Evolutionary conservation across 2,329 filamentous ascomycete species (phyloP), one percentile per base, ranked within the genome.

Genomic region (Venturia oleaginea): DNA sequence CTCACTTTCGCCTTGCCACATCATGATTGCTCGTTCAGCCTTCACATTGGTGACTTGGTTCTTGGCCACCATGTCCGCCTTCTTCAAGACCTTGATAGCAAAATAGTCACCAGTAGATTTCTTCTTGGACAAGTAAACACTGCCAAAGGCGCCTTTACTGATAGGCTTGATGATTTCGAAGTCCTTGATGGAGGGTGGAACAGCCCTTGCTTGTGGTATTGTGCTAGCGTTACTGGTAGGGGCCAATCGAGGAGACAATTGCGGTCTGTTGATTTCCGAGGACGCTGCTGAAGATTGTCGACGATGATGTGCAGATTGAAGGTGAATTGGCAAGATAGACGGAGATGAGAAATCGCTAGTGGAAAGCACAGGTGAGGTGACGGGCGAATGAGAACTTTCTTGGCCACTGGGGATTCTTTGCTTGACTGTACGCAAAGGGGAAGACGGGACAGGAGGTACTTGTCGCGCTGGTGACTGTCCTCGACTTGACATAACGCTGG

Each of bases 111-210:
- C 93, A 0, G 95, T 99, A 0, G 91, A 94, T 76, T 97, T 97
- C 82, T 99, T 99, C 79, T 97, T 99, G 0, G 94, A 93, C 38
- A 99, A 79, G 72, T 99, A 99, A 8, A 99, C 94, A 73, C 94
- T 97, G 5, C 94, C 94, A 75, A 99, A 99, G 4, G 94, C 94
- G 61, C 94, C 94, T 77, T 97, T 97, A 77, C 94, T 99, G 76
- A 99, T 99, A 6, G 94, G 94, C 73, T 99, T 99, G 78, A 99
- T 96, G 69, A 99, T 96, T 74, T 99, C 94, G 70, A 99, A 99
- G 72, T 99, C 94, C 71, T 97, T 97, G 78, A 99, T 99, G 0
- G 95, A 99, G 8, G 93, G 92, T 3, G 94, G 91, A 1, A 93
- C 88, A 37, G 93, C 91, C 65, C 92, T 88, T 60, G 92, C 90